These are phyloP conservation scores for Aspergillus amoenus DNA, from an alignment of 2,329 filamentous ascomycete genomes.

Conservation along the genomic window DNA sequence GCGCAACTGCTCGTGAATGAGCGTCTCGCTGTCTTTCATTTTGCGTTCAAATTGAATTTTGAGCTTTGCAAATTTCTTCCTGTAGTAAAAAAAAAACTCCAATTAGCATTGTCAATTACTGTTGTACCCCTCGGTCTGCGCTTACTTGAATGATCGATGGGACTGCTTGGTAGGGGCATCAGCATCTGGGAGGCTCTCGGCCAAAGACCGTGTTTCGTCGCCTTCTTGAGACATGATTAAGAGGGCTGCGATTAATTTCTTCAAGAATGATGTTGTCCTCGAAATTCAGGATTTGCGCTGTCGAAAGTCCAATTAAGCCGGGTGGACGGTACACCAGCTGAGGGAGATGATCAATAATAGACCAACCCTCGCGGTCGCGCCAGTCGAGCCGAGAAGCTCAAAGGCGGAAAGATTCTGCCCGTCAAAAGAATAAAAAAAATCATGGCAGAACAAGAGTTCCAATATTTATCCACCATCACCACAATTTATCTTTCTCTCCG, in stretches of 20 bases:
- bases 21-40: slow-evolving; percentile 64
- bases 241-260: neutral
- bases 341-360: neutral
- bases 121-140: neutral
- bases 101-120: slow-evolving; percentile 9
- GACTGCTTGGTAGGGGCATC: slow-evolving; percentile 50
- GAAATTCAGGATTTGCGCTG: neutral
- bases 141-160: slow-evolving; percentile 68
- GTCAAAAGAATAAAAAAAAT: slow-evolving; percentile 22
- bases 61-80: slow-evolving; percentile 87
- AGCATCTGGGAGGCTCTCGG: slow-evolving; percentile 35
- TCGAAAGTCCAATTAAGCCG: neutral
- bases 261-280: neutral
- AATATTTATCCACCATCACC: neutral
- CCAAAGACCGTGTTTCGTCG: slow-evolving; percentile 26
- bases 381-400: neutral
- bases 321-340: neutral
- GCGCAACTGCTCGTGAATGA: slow-evolving; percentile 76
- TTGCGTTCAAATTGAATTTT: slow-evolving; percentile 80
- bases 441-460: neutral
- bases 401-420: slow-evolving; percentile 25
- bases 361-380: neutral
- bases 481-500: neutral
- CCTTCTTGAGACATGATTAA: slow-evolving; percentile 34
- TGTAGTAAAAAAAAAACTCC: slow-evolving; percentile 15